Evolutionary conservation across 257 asterid genomes (phyloP).

Genomic region (Ajuga chamaepitys): DNA sequence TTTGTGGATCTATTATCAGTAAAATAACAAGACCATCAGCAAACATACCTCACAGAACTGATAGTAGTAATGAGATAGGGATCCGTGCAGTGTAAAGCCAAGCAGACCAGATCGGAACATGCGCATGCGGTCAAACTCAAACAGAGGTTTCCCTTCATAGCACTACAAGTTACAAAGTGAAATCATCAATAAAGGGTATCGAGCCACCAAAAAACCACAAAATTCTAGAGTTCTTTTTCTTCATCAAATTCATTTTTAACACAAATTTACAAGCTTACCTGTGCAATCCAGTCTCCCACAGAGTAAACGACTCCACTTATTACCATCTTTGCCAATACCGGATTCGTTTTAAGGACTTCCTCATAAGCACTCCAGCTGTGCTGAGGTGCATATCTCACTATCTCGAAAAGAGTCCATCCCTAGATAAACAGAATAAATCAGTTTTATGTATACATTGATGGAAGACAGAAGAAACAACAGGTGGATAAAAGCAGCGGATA

Average conservation of each 20-base stretch:
- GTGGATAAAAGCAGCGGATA: neutral
- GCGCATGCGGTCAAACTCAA: conserved; percentile 67
- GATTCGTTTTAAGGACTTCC: conserved; percentile 75
- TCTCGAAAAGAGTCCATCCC: conserved; percentile 88
- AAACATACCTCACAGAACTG: conserved; percentile 72
- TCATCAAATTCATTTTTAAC: neutral
- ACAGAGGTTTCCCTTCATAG: conserved; percentile 80
- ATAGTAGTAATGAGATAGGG: conserved; percentile 83
- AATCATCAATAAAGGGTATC: neutral
- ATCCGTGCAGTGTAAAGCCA: conserved; percentile 77
- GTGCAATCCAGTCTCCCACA: conserved; percentile 86
- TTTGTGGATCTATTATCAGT: neutral
- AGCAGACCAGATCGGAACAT: conserved; percentile 74
- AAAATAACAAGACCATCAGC: neutral
- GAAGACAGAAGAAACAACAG: neutral
- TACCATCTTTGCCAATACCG: conserved; percentile 76
- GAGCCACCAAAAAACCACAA: neutral
- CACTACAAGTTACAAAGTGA: conserved; percentile 34
- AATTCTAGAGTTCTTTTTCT: neutral
- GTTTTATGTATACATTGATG: neutral
- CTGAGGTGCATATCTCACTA: conserved; percentile 78
- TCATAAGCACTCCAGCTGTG: conserved; percentile 89
- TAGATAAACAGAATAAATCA: conserved; percentile 19
- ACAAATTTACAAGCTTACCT: conserved; percentile 37
- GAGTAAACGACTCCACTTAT: conserved; percentile 88